Base-by-base conservation (phyloP, 1,139 yeast genomes). In the Lodderomyces margitis region DNA sequence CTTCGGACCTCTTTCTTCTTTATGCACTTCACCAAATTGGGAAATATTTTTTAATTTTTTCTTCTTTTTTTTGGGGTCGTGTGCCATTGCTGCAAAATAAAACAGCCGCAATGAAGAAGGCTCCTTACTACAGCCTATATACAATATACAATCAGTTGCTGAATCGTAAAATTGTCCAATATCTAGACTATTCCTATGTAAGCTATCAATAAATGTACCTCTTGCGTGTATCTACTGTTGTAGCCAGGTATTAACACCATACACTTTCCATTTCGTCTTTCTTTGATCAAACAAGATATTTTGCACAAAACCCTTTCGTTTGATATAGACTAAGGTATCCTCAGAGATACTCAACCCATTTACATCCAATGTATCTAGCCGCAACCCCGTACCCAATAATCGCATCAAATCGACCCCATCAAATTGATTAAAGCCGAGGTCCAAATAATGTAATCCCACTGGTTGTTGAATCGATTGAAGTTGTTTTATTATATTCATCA, bases 391-490 rank as follows among this genome's bases (percentile, higher is more conserved):
- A 19, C 46, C 46, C 21, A 69, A 59, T 12, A 70, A 49, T 40
- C 59, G 62, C 43, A 71, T 58, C n/a, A 71, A 52, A 1, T 75
- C 74, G 17, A 66, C 58, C 0, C 77, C 77, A 41, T 66, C 66
- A 4, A 71, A 53, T 34, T 52, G 57, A 44, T 70, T 67, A 43
- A 66, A 70, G 44, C 75, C 67, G 10, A 71, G 45, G 46, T 71
- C 76, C 16, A 71, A 49, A 2, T 54, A 38, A 11, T 52, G 50
- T 21, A 69, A 53, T 1, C 50, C 42, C 2, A 43, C 44, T 2
- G 21, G 8, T 21, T 21, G 24, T 5, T 3, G 7, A 2, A 33
- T 21, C 19, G 24, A 21, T 15, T 12, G 21, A 1, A 41, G 21
- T 11, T 30, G 45, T 11, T 51, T 50, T 30, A 55, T 49, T 31